phyloP scores from a whole-genome alignment of 305 asterid genomes.

The Fraxinus nigra region DNA sequence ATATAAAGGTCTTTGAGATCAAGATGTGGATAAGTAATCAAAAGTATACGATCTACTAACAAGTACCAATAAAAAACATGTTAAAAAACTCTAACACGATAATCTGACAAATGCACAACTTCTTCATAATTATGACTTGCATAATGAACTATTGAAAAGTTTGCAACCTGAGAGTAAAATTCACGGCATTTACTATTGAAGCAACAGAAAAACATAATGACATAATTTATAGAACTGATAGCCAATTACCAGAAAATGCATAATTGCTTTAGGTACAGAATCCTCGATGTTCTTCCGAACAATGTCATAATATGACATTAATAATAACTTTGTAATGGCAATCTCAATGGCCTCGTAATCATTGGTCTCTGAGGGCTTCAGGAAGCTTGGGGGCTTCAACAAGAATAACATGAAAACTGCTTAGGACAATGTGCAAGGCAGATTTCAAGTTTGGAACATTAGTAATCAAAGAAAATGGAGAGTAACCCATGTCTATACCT shows the following conservation, averaged over 20 bases:
- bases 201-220: neutral
- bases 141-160: neutral
- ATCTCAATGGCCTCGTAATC: constrained; percentile 83
- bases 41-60: neutral
- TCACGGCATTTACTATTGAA: neutral
- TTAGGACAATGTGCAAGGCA: constrained; percentile 15
- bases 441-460: neutral
- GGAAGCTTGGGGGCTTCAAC: constrained; percentile 78
- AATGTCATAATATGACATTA: constrained; percentile 90
- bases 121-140: neutral
- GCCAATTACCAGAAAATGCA: constrained; percentile 91
- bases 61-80: neutral
- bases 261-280: constrained; percentile 85
- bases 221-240: neutral
- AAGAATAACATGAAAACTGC: constrained; percentile 15
- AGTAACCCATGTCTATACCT: constrained; percentile 44
- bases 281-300: constrained; percentile 94
- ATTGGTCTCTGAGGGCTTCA: constrained; percentile 91
- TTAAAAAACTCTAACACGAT: neutral
- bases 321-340: constrained; percentile 67
- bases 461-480: neutral
- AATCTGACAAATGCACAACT: neutral
- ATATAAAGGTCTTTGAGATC: neutral
- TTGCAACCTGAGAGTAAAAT: neutral
- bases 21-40: neutral